These are phyloP conservation scores for Stellera chamaejasme DNA, from an alignment of 345 rosid species.

Conservation along the genomic window DNA sequence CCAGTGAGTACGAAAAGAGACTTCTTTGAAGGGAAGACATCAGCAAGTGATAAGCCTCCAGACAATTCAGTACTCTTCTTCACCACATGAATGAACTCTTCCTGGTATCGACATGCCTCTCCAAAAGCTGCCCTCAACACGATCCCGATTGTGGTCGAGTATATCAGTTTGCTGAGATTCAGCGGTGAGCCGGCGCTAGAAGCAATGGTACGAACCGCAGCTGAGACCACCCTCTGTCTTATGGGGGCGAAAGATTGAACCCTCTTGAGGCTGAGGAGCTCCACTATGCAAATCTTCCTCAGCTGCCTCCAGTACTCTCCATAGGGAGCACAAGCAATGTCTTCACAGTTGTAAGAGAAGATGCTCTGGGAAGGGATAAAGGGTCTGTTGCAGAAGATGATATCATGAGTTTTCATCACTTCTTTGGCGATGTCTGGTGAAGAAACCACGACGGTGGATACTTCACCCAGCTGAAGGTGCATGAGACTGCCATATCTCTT, in stretches of 20 bases:
- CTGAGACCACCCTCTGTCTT: too few relatives aligned
- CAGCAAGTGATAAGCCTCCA: slow-evolving; percentile 8
- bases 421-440: neutral
- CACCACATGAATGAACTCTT: slow-evolving; percentile 7
- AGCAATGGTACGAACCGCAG: too few relatives aligned
- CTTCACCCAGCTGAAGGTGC: too few relatives aligned
- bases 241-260: too few relatives aligned
- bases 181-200: too few relatives aligned
- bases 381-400: too few relatives aligned
- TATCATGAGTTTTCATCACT: neutral
- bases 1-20: slow-evolving; percentile 5
- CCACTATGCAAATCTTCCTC: neutral
- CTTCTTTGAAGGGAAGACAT: slow-evolving; percentile 12
- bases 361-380: too few relatives aligned
- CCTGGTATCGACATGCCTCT: slow-evolving; percentile 3
- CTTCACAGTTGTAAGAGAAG: too few relatives aligned
- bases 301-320: neutral
- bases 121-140: slow-evolving; percentile 8
- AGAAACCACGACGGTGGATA: too few relatives aligned
- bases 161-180: slow-evolving; percentile 9
- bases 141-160: slow-evolving; percentile 9
- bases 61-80: slow-evolving; percentile 4
- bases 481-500: too few relatives aligned
- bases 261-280: too few relatives aligned
- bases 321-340: too few relatives aligned